Conservation (phyloP, 176 grass and related monocot species). For the Oryza glaberrima region DNA sequence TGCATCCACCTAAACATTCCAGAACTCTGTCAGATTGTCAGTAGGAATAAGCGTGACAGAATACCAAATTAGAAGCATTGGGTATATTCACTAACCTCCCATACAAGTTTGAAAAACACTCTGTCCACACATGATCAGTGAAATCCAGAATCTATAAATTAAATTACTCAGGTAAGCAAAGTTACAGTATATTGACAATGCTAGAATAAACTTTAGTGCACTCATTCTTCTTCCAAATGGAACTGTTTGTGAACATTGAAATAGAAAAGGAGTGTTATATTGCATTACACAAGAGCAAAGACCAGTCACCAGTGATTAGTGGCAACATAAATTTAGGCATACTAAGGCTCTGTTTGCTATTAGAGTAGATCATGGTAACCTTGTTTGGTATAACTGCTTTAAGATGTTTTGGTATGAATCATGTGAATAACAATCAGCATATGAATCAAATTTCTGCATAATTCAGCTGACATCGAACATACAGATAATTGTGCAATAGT, state of each 20-base stretch:
- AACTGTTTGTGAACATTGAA: constrained; percentile 18
- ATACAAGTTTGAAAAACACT: constrained; percentile 78
- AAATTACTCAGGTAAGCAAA: constrained; percentile 35
- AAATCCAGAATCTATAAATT: constrained; percentile 82
- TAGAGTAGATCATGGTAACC: neutral
- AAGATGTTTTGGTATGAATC: neutral
- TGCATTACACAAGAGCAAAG: constrained; percentile 28
- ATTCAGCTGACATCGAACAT: neutral
- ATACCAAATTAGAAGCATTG: constrained; percentile 29
- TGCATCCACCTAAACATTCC: constrained; percentile 93
- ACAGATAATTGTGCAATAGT: neutral
- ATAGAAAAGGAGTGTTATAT: constrained; percentile 14
- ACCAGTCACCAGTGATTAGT: constrained; percentile 22
- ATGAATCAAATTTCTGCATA: neutral
- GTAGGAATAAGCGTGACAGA: constrained; percentile 35
- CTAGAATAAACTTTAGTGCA: constrained; percentile 2
- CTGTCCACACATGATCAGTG: constrained; percentile 97
- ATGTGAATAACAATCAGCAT: neutral
- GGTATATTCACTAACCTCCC: constrained; percentile 68
- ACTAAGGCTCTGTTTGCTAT: neutral
- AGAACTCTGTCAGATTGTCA: constrained; percentile 39
- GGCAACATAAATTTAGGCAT: neutral
- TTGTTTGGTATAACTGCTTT: neutral
- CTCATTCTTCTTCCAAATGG: neutral
- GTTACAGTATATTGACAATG: constrained; percentile 26